These are phyloP conservation scores for Sporisorium sorghi DNA, from an alignment of 1,284 basidiomycete species.

Conservation along the genomic window DNA sequence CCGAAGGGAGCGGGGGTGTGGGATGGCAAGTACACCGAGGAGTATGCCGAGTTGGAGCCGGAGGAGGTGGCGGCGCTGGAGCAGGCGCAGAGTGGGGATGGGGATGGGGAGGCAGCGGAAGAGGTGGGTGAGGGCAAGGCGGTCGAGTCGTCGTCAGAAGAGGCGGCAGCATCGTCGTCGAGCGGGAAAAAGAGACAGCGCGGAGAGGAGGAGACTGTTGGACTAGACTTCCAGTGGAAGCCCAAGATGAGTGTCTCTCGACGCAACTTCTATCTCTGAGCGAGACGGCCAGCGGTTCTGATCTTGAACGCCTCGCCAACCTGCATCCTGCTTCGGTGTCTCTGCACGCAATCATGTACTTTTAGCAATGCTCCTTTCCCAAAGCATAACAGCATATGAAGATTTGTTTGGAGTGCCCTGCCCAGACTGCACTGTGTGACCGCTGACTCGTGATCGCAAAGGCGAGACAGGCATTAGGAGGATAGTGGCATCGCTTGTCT, in stretches of 20 bases:
- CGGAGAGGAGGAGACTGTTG: slow-evolving; percentile 54
- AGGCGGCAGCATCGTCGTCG: slow-evolving; percentile 3
- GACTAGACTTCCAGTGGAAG: slow-evolving; percentile 66
- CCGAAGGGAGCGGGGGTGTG: slow-evolving; percentile 75
- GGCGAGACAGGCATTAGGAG: no score
- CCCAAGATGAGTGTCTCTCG: slow-evolving; percentile 64
- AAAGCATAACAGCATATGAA: neutral
- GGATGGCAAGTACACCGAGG: slow-evolving; percentile 74
- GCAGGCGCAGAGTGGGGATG: slow-evolving; percentile 11
- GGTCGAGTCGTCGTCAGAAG: neutral
- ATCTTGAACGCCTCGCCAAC: no score
- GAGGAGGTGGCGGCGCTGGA: slow-evolving; percentile 59
- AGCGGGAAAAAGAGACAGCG: slow-evolving; percentile 34
- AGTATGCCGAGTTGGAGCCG: slow-evolving; percentile 50
- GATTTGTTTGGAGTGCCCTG: no score
- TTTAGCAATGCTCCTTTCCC: neutral
- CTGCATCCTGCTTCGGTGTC: neutral
- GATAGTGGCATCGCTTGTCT: no score
- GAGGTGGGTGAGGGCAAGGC: slow-evolving; percentile 2
- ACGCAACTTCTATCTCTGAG: slow-evolving; percentile 60
- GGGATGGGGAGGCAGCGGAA: slow-evolving; percentile 6
- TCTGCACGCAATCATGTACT: slow-evolving; percentile 3
- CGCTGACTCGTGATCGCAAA: no score
- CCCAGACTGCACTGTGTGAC: no score
- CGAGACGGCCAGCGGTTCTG: no score